Percentiles rank a stretch among this genome's conserved stretches.
Evolutionary conservation across 768 basidiomycete species (phyloP).

Genomic region (Sporobolomyces pararoseus): DNA sequence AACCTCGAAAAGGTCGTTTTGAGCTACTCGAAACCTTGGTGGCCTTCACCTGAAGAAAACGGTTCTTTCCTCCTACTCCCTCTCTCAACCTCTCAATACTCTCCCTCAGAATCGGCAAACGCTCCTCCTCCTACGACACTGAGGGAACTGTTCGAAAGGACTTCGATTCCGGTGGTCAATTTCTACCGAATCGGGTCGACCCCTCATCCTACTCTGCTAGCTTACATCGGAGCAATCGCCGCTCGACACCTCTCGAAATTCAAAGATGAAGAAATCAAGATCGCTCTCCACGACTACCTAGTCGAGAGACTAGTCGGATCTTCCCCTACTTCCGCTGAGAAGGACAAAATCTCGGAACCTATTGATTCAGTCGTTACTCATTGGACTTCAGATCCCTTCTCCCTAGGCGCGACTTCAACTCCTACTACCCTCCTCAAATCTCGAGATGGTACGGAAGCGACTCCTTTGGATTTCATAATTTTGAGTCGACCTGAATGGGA

Average conservation of each 20-base stretch:
- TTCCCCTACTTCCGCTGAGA: constrained; percentile 31
- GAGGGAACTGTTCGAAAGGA: constrained; percentile 26
- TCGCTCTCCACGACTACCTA: constrained; percentile 40
- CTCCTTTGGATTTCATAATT: constrained; percentile 51
- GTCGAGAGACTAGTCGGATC: constrained; percentile 16
- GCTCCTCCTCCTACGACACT: constrained; percentile 3
- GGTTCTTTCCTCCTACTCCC: constrained; percentile 43
- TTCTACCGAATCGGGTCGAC: constrained; percentile 20
- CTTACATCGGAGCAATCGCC: constrained; percentile 42
- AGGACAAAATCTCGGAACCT: neutral
- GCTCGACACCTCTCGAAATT: constrained; percentile 20
- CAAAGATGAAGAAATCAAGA: constrained; percentile 13
- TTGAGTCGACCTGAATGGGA: constrained; percentile 48
- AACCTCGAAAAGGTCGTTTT: constrained; percentile 47
- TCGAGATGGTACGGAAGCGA: constrained; percentile 23
- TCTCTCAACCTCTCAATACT: constrained; percentile 4
- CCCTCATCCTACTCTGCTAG: constrained; percentile 41
- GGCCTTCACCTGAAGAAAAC: constrained; percentile 32
- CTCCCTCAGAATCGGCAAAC: constrained; percentile 10
- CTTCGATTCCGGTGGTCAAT: constrained; percentile 33
- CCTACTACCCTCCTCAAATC: constrained; percentile 43
- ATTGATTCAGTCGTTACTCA: constrained; percentile 44
- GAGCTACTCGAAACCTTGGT: constrained; percentile 44
- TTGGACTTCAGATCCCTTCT: constrained; percentile 50
- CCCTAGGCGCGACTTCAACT: constrained; percentile 50